phyloP scores from a whole-genome alignment of 805 yeast species.

The Millerago galiae region DNA sequence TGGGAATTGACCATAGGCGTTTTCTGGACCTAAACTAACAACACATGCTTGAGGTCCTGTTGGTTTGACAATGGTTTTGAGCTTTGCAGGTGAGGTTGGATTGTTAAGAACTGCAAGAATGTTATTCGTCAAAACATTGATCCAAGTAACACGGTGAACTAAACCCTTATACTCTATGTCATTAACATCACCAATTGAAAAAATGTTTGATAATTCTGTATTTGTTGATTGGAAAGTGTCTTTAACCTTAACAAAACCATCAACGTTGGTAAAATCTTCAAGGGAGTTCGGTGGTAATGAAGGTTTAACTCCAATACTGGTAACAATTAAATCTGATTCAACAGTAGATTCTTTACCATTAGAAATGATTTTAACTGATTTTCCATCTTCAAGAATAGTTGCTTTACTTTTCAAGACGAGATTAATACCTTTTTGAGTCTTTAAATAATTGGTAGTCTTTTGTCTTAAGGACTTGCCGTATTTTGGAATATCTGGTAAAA shows the following conservation, averaged over 20 bases:
- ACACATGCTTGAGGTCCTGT: constrained; percentile 3
- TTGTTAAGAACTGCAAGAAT: constrained; percentile 12
- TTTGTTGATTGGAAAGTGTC: constrained; percentile 6
- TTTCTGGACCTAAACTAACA: constrained; percentile 21
- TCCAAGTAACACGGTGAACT: constrained; percentile 5
- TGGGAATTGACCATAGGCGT: constrained; percentile 23
- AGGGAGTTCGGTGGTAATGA: constrained; percentile 9
- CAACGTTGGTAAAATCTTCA: background rate
- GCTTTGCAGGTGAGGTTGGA: background rate
- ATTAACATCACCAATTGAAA: constrained; percentile 30
- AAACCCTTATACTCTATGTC: constrained; percentile 22
- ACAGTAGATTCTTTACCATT: constrained; percentile 11
- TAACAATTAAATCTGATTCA: constrained; percentile 6
- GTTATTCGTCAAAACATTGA: background rate
- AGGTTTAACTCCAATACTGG: constrained; percentile 9
- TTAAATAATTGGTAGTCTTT: constrained; percentile 10
- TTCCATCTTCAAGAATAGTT: constrained; percentile 1
- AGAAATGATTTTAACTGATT: background rate
- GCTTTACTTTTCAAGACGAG: constrained; percentile 9
- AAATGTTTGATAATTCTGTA: constrained; percentile 14
- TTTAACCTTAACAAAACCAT: constrained; percentile 9
- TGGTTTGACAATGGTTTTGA: background rate
- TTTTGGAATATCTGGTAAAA: constrained; percentile 10
- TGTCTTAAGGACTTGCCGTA: constrained; percentile 9
- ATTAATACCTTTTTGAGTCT: constrained; percentile 3